Evolutionary conservation across 2,329 filamentous ascomycete species (phyloP).

Genomic region (Purpureocillium takamizusanense): DNA sequence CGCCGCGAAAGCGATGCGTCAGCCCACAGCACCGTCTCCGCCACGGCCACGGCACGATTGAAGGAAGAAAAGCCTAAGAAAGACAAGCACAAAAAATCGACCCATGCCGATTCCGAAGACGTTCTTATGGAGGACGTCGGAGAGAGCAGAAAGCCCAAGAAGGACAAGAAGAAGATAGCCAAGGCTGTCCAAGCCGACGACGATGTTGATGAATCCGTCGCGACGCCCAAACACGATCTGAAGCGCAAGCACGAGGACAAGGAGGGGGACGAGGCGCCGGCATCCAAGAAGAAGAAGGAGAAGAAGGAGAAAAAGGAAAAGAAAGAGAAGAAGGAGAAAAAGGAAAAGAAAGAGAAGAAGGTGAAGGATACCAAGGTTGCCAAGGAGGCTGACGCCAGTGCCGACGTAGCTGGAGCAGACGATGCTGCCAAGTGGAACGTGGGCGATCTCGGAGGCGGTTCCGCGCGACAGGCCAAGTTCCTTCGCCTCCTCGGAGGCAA

Average conservation of each 20-base stretch:
- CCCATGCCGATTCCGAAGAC: constrained; percentile 6
- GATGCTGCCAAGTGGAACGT: constrained; percentile 43
- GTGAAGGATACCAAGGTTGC: constrained; percentile 12
- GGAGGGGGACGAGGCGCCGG: constrained; percentile 9
- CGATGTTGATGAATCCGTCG: constrained; percentile 5
- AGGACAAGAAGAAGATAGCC: constrained; percentile 9
- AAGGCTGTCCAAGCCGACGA: no score
- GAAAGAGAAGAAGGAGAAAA: constrained; percentile 8
- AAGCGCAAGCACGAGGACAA: constrained; percentile 1
- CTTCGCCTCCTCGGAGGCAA: constrained; percentile 45
- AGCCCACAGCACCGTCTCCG: constrained; percentile 13
- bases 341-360: constrained; percentile 10
- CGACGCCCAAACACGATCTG: background rate
- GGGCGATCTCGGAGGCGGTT: constrained; percentile 38
- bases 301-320: constrained; percentile 2
- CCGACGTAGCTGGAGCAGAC: constrained; percentile 10
- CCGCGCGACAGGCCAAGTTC: constrained; percentile 45
- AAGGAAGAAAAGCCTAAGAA: constrained; percentile 4
- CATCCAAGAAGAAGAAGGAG: constrained; percentile 10
- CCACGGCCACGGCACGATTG: constrained; percentile 7
- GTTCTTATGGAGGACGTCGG: constrained; percentile 15
- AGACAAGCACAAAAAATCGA: background rate
- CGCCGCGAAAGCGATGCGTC: constrained; percentile 20
- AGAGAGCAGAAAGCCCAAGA: constrained; percentile 15
- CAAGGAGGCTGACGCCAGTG: constrained; percentile 13